phyloP scores from a whole-genome alignment of 2,329 filamentous ascomycete species.

The Neofusicoccum parvum region DNA sequence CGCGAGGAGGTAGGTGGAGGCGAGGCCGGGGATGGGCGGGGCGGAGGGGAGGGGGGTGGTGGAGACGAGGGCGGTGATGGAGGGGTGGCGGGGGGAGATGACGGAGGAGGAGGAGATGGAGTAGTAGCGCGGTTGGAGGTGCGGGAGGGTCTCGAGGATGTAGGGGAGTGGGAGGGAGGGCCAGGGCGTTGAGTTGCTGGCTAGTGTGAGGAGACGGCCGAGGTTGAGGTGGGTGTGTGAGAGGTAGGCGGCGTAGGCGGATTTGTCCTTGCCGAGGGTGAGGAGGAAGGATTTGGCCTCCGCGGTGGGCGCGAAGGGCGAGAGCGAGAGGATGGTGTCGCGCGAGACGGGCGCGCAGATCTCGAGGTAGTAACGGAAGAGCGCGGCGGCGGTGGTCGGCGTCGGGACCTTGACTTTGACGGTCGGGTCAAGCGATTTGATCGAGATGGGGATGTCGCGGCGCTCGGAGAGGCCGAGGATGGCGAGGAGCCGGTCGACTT shows the following conservation, averaged over 20 bases:
- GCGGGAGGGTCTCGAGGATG: constrained; percentile 32
- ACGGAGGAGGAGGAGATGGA: constrained; percentile 43
- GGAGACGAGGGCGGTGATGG: constrained; percentile 45
- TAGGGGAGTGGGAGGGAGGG: constrained; percentile 35
- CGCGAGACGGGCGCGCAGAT: constrained; percentile 46
- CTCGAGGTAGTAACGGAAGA: constrained; percentile 52
- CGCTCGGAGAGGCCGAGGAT: constrained; percentile 30
- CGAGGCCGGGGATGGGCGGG: constrained; percentile 37
- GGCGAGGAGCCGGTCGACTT: constrained; percentile 38
- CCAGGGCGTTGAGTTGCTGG: constrained; percentile 33
- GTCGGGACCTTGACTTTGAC: constrained; percentile 43
- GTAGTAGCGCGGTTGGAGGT: constrained; percentile 36
- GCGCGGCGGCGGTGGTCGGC: constrained; percentile 41
- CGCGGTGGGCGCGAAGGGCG: constrained; percentile 43
- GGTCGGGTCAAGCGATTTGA: constrained; percentile 33
- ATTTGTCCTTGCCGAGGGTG: constrained; percentile 35
- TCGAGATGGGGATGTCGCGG: constrained; percentile 29
- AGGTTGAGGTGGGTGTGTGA: constrained; percentile 40
- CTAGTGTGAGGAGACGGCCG: constrained; percentile 40
- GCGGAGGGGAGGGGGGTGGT: constrained; percentile 33
- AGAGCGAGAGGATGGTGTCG: constrained; percentile 40
- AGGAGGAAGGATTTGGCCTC: constrained; percentile 35
- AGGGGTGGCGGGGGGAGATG: constrained; percentile 36
- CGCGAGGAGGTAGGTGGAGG: constrained; percentile 44
- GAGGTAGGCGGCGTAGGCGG: constrained; percentile 36